These are phyloP conservation scores for Saccharum officinarum DNA, from an alignment of 176 grass and related monocot species.

Conservation along the genomic window DNA sequence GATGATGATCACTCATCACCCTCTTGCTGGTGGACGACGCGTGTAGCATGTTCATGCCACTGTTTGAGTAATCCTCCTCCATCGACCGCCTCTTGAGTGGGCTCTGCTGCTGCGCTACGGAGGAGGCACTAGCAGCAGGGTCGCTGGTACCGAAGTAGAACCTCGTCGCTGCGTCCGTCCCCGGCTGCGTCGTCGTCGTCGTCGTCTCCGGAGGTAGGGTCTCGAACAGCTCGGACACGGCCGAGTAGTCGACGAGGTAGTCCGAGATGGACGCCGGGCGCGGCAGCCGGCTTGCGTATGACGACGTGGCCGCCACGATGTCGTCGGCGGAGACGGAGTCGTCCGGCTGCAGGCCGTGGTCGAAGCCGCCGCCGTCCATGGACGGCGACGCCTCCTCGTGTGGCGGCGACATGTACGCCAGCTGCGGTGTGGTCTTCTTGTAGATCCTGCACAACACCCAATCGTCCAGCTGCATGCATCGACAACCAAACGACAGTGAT, in stretches of 20 bases:
- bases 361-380: neutral
- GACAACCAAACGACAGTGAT: neutral
- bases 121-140: neutral
- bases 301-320: neutral
- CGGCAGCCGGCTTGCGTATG: constrained; percentile 1
- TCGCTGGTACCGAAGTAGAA: neutral
- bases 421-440: constrained; percentile 52
- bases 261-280: constrained; percentile 49
- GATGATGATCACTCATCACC: constrained; percentile 9
- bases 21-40: constrained; percentile 28
- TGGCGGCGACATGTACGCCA: neutral
- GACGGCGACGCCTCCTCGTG: constrained; percentile 15
- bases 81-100: constrained; percentile 15
- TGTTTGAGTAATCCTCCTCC: neutral
- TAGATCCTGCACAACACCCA: constrained; percentile 69
- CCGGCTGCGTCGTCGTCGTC: neutral
- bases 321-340: neutral
- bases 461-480: constrained; percentile 44
- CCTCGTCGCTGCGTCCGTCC: neutral
- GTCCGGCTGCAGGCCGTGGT: neutral
- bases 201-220: neutral
- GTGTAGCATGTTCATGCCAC: neutral
- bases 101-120: neutral
- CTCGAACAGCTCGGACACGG: constrained; percentile 45
- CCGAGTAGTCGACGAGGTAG: constrained; percentile 48